Evolutionary conservation across 768 basidiomycete genomes (phyloP).

Genomic region (Fistulinella prunicolor): DNA sequence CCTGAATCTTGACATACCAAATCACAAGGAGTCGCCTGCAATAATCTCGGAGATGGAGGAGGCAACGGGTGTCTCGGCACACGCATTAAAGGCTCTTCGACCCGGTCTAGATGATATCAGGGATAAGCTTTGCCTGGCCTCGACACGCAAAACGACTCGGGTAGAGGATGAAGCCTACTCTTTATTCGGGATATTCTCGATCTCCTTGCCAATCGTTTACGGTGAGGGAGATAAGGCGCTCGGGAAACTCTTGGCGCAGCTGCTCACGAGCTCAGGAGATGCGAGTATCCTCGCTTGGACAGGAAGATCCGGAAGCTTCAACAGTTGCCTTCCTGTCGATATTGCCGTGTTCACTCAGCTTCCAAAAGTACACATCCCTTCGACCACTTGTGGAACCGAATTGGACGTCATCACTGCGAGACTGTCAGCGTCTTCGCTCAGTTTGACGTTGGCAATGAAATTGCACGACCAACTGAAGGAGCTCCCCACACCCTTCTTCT

Average conservation of each 20-base stretch:
- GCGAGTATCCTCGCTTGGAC: slow-evolving; percentile 11
- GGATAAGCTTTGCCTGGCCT: not conserved
- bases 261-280: slow-evolving; percentile 7
- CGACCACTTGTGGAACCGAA: not conserved
- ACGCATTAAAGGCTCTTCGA: not conserved
- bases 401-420: not conserved
- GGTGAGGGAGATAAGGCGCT: slow-evolving; percentile 6
- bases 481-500: not conserved
- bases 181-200: slow-evolving; percentile 3
- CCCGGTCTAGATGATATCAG: not conserved
- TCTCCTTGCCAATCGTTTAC: slow-evolving; percentile 3
- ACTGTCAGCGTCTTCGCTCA: not conserved
- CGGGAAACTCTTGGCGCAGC: slow-evolving; percentile 5
- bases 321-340: slow-evolving; percentile 5
- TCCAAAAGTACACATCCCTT: not conserved
- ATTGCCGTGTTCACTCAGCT: not conserved
- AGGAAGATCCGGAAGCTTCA: slow-evolving; percentile 2
- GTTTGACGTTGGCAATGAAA: not conserved
- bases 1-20: not conserved
- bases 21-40: not conserved
- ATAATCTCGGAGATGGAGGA: not conserved
- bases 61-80: not conserved
- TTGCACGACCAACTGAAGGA: not conserved
- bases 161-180: slow-evolving; percentile 9
- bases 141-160: slow-evolving; percentile 3